These are phyloP conservation scores for Leucaena leucocephala DNA, from an alignment of 306 rosid genomes.

Conservation along the genomic window DNA sequence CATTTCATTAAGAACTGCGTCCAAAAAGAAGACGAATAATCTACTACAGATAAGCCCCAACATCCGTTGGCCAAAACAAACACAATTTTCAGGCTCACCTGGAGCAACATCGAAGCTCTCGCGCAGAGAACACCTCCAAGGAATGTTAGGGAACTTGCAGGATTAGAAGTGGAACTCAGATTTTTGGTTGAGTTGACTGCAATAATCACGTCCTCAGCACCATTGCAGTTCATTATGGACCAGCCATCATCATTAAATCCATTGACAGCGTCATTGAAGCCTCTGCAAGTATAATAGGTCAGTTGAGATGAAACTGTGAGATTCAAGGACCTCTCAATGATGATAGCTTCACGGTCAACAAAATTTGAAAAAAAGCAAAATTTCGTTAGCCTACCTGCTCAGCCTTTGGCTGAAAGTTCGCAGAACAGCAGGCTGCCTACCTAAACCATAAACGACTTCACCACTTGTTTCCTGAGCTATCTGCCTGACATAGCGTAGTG, in stretches of 20 bases:
- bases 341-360: neutral
- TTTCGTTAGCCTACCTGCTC: conserved; percentile 59
- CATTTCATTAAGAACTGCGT: neutral
- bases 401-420: conserved; percentile 96
- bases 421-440: conserved; percentile 95
- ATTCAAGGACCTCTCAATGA: neutral
- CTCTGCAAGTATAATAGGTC: conserved; percentile 52
- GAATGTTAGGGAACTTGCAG: conserved; percentile 69
- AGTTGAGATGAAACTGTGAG: neutral
- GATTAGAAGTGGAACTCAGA: conserved; percentile 63
- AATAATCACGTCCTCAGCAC: conserved; percentile 87
- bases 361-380: neutral
- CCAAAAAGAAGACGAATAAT: neutral
- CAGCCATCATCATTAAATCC: conserved; percentile 98
- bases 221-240: conserved; percentile 81
- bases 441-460: conserved; percentile 91
- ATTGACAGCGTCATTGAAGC: conserved; percentile 95
- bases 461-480: conserved; percentile 98
- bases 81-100: conserved; percentile 54
- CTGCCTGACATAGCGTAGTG: conserved; percentile 84
- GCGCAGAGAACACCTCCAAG: conserved; percentile 96
- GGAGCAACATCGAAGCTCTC: conserved; percentile 96
- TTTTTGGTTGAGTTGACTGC: conserved; percentile 80
- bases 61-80: neutral
- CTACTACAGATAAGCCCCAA: neutral